Evolutionary conservation across 495 filamentous ascomycete genomes (phyloP).

Genomic region (Platismatia glauca): DNA sequence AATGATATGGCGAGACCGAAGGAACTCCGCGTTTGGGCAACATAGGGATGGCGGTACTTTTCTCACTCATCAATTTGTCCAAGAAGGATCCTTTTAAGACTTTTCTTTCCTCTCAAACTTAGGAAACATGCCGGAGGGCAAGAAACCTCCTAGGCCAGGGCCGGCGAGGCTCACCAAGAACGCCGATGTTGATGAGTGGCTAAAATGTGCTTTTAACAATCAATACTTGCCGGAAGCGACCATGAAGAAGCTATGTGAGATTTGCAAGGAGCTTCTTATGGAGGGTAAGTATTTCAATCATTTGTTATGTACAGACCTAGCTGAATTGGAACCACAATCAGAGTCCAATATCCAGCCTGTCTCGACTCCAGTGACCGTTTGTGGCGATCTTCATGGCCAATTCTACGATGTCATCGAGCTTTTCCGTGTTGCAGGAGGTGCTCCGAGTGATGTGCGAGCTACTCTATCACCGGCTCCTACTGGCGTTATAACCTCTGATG

Average conservation of each 20-base stretch:
- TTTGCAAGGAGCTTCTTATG: constrained; percentile 97
- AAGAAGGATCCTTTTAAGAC: not conserved
- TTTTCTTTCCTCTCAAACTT: not conserved
- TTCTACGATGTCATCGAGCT: constrained; percentile 97
- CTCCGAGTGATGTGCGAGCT: constrained; percentile 69
- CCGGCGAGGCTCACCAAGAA: constrained; percentile 73
- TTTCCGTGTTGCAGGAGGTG: constrained; percentile 90
- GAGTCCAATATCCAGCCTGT: constrained; percentile 98
- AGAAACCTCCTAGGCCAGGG: constrained; percentile 75
- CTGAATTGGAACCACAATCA: constrained; percentile 26
- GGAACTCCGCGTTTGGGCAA: not conserved
- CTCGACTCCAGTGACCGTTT: constrained; percentile 91
- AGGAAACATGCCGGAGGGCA: constrained; percentile 39
- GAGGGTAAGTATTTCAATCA: constrained; percentile 54
- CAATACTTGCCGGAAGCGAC: constrained; percentile 89
- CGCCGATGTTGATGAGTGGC: constrained; percentile 91
- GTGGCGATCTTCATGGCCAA: constrained; percentile 97
- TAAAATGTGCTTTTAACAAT: constrained; percentile 89
- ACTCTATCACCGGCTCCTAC: constrained; percentile 54
- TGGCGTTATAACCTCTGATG: constrained; percentile 66
- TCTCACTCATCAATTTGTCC: not conserved
- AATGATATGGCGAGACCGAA: not conserved
- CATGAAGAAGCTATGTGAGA: constrained; percentile 98
- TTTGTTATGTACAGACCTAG: not conserved
- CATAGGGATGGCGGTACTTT: not conserved